A percentile compares a stretch with the other conserved stretches of the same genome.
Conservation (phyloP, 345 rosid genomes). For the Sonneratia alba region DNA sequence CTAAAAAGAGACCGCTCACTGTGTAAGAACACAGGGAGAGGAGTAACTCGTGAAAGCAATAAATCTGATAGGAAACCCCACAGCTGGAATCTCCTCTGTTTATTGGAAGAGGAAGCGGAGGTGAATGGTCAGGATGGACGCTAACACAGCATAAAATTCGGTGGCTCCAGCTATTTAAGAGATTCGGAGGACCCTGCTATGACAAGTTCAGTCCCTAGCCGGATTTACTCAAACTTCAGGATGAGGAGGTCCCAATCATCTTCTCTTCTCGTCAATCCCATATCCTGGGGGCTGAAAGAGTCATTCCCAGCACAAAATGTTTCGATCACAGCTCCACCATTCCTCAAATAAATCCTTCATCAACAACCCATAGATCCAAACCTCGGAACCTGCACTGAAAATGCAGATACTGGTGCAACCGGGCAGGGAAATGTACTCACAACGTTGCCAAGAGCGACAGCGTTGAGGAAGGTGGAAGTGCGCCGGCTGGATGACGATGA, state of each 20-base stretch:
- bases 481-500: constrained; percentile 47
- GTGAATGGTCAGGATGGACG: not conserved
- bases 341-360: not conserved
- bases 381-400: not conserved
- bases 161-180: not conserved
- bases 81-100: not conserved
- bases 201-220: not conserved
- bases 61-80: not conserved
- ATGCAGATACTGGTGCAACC: not conserved
- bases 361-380: constrained; percentile 12
- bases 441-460: constrained; percentile 76
- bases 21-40: not conserved
- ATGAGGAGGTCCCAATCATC: not conserved
- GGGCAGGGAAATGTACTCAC: constrained; percentile 37
- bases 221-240: not conserved
- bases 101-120: not conserved
- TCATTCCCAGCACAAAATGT: not conserved
- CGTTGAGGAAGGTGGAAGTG: constrained; percentile 67
- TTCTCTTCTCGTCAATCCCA: not conserved
- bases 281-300: not conserved
- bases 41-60: not conserved
- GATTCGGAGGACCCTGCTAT: not conserved
- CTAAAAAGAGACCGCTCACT: not conserved
- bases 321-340: not conserved
- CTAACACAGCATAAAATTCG: not conserved